Conservation (phyloP, 768 basidiomycete genomes). For the Tylopilus rubrobrunneus region DNA sequence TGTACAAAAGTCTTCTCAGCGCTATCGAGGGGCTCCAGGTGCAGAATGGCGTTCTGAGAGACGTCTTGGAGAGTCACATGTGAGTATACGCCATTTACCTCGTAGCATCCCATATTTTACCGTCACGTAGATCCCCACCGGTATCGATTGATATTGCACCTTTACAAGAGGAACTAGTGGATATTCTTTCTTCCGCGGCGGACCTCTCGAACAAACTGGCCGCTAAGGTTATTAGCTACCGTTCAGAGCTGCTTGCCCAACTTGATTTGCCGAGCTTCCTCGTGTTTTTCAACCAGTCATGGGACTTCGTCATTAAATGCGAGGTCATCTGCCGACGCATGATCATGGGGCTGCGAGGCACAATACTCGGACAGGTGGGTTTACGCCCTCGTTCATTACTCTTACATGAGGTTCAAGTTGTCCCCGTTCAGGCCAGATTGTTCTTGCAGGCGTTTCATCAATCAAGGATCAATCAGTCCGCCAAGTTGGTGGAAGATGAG, state of each 20-base stretch:
- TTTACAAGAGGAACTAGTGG: conserved; percentile 63
- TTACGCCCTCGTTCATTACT: conserved; percentile 1
- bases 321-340: conserved; percentile 84
- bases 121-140: conserved; percentile 33
- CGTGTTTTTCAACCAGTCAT: conserved; percentile 76
- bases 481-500: conserved; percentile 93
- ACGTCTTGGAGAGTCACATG: conserved; percentile 51
- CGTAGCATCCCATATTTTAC: conserved; percentile 1
- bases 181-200: conserved; percentile 73
- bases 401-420: background rate
- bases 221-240: conserved; percentile 71
- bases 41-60: conserved; percentile 55
- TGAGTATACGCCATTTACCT: conserved; percentile 20
- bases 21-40: conserved; percentile 65
- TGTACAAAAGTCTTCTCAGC: conserved; percentile 61
- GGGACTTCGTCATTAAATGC: conserved; percentile 86
- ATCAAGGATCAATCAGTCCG: conserved; percentile 68
- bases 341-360: conserved; percentile 90
- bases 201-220: conserved; percentile 83
- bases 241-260: conserved; percentile 75
- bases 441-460: conserved; percentile 90
- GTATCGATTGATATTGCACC: conserved; percentile 40
- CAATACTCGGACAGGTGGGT: conserved; percentile 74
- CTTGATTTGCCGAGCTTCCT: conserved; percentile 75
- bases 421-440: conserved; percentile 61